phyloP scores from a whole-genome alignment of 768 basidiomycete genomes.

The Lentinula lateritia region DNA sequence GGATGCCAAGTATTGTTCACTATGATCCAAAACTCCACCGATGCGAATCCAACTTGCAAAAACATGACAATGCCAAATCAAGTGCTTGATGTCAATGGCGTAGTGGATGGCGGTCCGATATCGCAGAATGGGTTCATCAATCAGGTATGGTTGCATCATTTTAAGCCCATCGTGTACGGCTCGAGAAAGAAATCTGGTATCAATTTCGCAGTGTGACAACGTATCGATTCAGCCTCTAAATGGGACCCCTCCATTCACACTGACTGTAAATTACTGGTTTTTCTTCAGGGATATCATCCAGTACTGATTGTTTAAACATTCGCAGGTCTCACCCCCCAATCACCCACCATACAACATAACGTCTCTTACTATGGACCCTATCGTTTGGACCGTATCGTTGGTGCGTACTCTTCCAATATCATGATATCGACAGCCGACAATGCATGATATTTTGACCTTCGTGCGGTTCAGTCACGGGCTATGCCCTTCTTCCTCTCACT shows the following conservation, averaged over 20 bases:
- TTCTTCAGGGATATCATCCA: not conserved
- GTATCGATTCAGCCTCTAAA: constrained; percentile 35
- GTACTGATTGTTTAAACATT: not conserved
- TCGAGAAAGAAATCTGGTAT: too few relatives aligned
- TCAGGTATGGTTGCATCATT: constrained; percentile 25
- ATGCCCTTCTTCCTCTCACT: constrained; percentile 46
- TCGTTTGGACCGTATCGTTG: constrained; percentile 35
- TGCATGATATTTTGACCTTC: not conserved
- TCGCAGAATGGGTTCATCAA: constrained; percentile 40
- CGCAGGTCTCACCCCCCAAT: constrained; percentile 41
- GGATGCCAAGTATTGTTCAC: constrained; percentile 48
- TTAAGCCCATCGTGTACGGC: not conserved
- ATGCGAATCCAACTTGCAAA: constrained; percentile 28
- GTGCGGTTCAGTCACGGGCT: constrained; percentile 30
- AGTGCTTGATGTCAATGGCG: constrained; percentile 28
- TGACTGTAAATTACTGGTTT: constrained; percentile 30
- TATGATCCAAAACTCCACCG: constrained; percentile 35
- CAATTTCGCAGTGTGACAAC: constrained; percentile 38
- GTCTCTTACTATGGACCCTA: constrained; percentile 27
- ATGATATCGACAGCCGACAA: not conserved
- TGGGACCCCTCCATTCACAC: constrained; percentile 42
- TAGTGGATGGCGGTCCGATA: constrained; percentile 31
- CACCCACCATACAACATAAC: constrained; percentile 51
- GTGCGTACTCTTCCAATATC: constrained; percentile 15
- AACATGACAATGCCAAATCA: constrained; percentile 30